A percentile compares a stretch with the other conserved stretches of the same genome.
phyloP scores from a whole-genome alignment of 2,329 filamentous ascomycete species.

The Amylocarpus encephaloides region DNA sequence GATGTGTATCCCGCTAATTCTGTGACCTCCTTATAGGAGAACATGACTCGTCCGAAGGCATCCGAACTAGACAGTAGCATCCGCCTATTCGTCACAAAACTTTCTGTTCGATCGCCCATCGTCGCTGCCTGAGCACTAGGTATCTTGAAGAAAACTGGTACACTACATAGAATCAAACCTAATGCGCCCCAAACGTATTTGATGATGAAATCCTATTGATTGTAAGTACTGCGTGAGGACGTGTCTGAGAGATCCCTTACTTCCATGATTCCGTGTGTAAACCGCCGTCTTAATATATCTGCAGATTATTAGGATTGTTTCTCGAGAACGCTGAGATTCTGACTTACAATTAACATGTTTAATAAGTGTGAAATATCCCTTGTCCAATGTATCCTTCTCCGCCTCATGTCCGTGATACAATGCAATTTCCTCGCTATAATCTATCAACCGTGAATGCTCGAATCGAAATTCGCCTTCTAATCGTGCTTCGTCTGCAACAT shows the following conservation, averaged over 20 bases:
- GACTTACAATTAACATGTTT: conserved; percentile 77
- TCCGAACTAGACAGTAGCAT: conserved; percentile 92
- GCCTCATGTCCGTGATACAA: conserved; percentile 87
- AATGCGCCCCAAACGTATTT: conserved; percentile 99
- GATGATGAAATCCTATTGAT: conserved; percentile 74
- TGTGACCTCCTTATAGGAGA: conserved; percentile 95
- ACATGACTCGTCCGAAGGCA: conserved; percentile 93
- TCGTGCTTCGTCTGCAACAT: conserved; percentile 90
- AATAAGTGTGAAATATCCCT: conserved; percentile 97
- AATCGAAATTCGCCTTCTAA: conserved; percentile 95
- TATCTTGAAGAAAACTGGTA: conserved; percentile 92
- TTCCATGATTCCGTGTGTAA: conserved; percentile 99
- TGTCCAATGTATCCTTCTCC: conserved; percentile 94
- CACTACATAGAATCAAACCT: conserved; percentile 83
- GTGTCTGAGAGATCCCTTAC: conserved; percentile 10
- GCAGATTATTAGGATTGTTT: conserved; percentile 27
- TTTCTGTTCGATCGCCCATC: conserved; percentile 66
- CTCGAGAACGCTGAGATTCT: background rate
- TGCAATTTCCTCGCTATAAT: conserved; percentile 92
- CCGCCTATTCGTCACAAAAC: conserved; percentile 88
- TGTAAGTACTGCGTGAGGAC: background rate
- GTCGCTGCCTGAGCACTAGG: conserved; percentile 52
- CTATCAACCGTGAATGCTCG: conserved; percentile 88
- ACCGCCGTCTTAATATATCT: conserved; percentile 75
- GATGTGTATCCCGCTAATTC: conserved; percentile 94